Base-by-base conservation (phyloP, 306 rosid species). In the Cucurbita pepo region DNA sequence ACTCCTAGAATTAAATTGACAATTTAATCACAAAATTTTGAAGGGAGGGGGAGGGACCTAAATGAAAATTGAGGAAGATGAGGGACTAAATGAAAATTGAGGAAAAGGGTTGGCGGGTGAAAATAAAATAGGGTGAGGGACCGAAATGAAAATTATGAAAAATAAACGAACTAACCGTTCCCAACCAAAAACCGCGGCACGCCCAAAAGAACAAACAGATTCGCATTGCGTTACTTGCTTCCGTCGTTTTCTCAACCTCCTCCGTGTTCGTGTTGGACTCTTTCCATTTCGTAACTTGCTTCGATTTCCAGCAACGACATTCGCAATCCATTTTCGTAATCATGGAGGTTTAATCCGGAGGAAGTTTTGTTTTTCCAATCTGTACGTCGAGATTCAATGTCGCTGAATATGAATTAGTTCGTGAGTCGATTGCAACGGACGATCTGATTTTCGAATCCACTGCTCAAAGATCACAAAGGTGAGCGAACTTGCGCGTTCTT, bases 101-200 rank as follows among this genome's bases (percentile, higher is more conserved):
- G 53, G n/a, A 11, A 3, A 48, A 50, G 15, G 15, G n/a, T 10
- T 25, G 2, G 25, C 22, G 25, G 25, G 25, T 25, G 71, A 44
- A 65, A 65, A 65, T 21, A 67, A 66, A 66, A 11, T 1, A 25
- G 10, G 4, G 5, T n/a, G 21, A 19, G 55, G 71, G 55, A 13
- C 14, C 4, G 21, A 69, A 69, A 69, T 69, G 74, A 69, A 22
- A 69, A 22, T 69, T 1, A 22, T 30, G 74, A 69, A 69, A 34
- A 44, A 3, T 48, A 16, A 69, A 69, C 34, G 47, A 69, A 69
- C 74, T 69, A 69, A 51, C 59, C 59, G 74, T 74, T 59, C 53
- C 5, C 36, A 74, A 74, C 77, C 69, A 44, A 47, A 59, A 74
- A 74, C 55, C 56, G 57, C 52, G 40, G 61, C 52, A 71, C 63